These are phyloP conservation scores for Tolypocladium endophyticum DNA, from an alignment of 2,329 filamentous ascomycete genomes.

Conservation along the genomic window DNA sequence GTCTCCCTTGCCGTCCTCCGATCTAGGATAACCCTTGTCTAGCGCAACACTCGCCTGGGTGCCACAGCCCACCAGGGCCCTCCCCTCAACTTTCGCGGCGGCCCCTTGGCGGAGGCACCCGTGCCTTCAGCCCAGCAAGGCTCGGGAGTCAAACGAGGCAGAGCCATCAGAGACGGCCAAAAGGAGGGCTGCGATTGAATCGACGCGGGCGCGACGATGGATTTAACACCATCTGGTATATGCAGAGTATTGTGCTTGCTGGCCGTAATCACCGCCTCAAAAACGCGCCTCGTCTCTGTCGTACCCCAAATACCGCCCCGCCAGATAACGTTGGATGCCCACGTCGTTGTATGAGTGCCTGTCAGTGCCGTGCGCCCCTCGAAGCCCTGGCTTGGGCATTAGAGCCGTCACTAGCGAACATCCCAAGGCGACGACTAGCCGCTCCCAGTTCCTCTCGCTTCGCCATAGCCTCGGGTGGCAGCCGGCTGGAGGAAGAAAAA, in stretches of 20 bases:
- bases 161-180: not conserved
- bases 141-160: not conserved
- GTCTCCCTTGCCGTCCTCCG: constrained; percentile 10
- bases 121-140: not conserved
- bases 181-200: not conserved
- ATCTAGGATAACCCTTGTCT: constrained; percentile 17
- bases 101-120: not conserved
- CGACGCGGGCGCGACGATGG: not conserved
- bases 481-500: not conserved
- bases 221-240: not conserved
- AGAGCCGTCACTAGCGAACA: not conserved
- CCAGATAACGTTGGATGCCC: too few species aligned
- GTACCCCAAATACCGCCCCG: not conserved
- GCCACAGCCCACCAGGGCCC: not conserved
- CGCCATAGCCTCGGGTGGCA: not conserved
- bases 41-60: constrained; percentile 5
- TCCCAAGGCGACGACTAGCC: not conserved
- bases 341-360: not conserved
- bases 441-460: not conserved
- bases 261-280: too few species aligned
- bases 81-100: not conserved
- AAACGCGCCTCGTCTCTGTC: not conserved
- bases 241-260: not conserved
- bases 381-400: not conserved
- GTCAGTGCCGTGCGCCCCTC: not conserved